These are phyloP conservation scores for Biancaea sappan DNA, from an alignment of 306 rosid genomes.

Conservation along the genomic window DNA sequence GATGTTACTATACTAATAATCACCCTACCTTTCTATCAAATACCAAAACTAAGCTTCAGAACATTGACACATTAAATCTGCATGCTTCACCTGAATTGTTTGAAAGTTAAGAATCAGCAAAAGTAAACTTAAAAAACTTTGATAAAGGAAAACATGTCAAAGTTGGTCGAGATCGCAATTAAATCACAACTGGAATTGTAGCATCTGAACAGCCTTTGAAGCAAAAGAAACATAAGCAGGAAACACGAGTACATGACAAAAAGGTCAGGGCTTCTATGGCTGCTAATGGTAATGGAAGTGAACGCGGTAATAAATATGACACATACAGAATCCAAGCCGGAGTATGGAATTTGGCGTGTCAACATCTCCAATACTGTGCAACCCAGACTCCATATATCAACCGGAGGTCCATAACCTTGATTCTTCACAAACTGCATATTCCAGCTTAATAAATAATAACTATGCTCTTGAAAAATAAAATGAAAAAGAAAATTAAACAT, in stretches of 20 bases:
- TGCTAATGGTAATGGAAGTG: constrained; percentile 15
- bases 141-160: constrained; percentile 1
- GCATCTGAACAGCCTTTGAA: constrained; percentile 16
- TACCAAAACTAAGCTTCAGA: constrained; percentile 6
- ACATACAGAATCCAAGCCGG: constrained; percentile 62
- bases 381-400: constrained; percentile 98
- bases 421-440: constrained; percentile 75
- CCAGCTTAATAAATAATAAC: constrained; percentile 30
- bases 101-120: constrained; percentile 11
- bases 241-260: not conserved
- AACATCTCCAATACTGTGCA: constrained; percentile 97
- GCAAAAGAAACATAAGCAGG: constrained; percentile 16
- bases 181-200: constrained; percentile 21
- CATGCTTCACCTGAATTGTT: constrained; percentile 7
- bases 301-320: constrained; percentile 22
- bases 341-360: constrained; percentile 71
- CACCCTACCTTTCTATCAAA: constrained; percentile 25
- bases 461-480: not conserved
- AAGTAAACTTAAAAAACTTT: constrained; percentile 13
- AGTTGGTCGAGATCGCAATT: constrained; percentile 2
- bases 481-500: not conserved
- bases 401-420: constrained; percentile 85
- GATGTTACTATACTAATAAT: not conserved
- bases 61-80: constrained; percentile 8
- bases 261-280: not conserved